Evolutionary conservation across 2,329 filamentous ascomycete species (phyloP).

Genomic region (Trichocomaceae sp.): DNA sequence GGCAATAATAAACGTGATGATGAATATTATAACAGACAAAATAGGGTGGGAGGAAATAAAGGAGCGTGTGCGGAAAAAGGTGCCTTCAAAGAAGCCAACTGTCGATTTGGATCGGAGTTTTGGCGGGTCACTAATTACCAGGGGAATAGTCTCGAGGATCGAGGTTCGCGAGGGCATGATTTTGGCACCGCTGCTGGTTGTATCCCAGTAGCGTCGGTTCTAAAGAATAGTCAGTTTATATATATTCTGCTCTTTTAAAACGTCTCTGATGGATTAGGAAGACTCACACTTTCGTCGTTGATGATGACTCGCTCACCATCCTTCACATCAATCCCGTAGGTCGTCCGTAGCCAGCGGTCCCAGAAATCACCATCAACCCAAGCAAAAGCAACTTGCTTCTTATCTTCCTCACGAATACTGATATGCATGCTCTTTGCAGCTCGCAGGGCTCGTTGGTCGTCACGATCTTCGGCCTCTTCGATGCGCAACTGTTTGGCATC

Average conservation of each 20-base stretch:
- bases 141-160: constrained; percentile 71
- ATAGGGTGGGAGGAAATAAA: constrained; percentile 41
- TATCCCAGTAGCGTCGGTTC: constrained; percentile 94
- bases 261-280: background rate
- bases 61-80: constrained; percentile 41
- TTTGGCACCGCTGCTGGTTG: constrained; percentile 76
- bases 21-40: constrained; percentile 35
- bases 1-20: constrained; percentile 27
- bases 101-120: constrained; percentile 46
- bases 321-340: constrained; percentile 79
- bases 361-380: constrained; percentile 98
- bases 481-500: constrained; percentile 93
- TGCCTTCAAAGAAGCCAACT: constrained; percentile 40
- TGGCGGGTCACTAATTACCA: constrained; percentile 44
- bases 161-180: constrained; percentile 85
- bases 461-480: constrained; percentile 89
- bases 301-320: constrained; percentile 90
- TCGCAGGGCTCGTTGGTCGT: constrained; percentile 78
- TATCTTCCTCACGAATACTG: constrained; percentile 78
- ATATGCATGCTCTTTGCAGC: constrained; percentile 87
- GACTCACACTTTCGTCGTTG: constrained; percentile 90
- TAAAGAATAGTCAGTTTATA: constrained; percentile 41
- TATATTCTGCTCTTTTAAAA: background rate
- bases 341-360: constrained; percentile 94
- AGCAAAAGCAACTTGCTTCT: constrained; percentile 86